Conservation (phyloP, 1,284 basidiomycete genomes). For the Trichosporon inkin region DNA sequence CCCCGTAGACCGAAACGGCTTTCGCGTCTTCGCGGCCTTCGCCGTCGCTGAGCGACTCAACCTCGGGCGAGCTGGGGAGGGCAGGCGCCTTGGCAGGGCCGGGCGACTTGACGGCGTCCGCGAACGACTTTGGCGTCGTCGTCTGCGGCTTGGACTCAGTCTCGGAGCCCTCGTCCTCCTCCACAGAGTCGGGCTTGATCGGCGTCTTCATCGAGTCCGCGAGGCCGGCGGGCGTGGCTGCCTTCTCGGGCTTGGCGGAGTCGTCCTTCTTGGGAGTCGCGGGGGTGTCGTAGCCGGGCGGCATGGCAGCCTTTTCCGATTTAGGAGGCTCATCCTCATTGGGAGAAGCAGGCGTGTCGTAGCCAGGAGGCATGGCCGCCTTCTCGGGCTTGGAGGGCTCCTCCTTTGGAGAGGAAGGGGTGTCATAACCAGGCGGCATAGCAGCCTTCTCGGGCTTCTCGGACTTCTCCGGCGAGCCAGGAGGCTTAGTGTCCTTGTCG, state of each 20-base stretch:
- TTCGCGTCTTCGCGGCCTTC: neutral
- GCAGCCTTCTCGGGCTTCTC: neutral
- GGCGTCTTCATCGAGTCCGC: neutral
- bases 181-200: neutral
- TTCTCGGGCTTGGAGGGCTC: neutral
- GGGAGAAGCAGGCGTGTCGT: neutral
- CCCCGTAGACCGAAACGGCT: neutral
- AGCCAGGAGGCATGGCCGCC: slow-evolving; percentile 2
- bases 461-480: neutral
- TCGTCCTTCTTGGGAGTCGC: slow-evolving; percentile 4
- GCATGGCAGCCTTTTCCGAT: too few relatives aligned
- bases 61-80: neutral
- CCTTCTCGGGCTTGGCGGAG: neutral
- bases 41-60: neutral
- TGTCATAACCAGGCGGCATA: neutral
- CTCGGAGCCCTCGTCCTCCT: slow-evolving; percentile 1
- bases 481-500: neutral
- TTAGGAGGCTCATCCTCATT: too few relatives aligned
- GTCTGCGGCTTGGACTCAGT: neutral
- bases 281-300: neutral
- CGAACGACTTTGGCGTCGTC: neutral
- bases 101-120: neutral
- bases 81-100: neutral
- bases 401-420: neutral
- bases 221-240: neutral